Conservation (phyloP, 805 yeast species). For the Teunomyces atbi region DNA sequence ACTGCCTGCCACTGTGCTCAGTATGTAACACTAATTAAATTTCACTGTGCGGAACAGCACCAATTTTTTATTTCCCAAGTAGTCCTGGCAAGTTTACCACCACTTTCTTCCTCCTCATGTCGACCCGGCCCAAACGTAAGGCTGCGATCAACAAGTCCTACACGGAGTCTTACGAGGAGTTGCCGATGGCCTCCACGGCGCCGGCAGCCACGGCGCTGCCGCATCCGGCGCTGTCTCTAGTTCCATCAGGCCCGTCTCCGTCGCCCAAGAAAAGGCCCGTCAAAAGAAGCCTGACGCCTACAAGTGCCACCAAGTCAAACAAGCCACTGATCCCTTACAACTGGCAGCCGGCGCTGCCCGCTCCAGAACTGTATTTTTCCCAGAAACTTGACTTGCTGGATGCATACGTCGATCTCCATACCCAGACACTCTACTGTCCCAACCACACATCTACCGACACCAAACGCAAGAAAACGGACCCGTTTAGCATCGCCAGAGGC, state of each 20-base stretch:
- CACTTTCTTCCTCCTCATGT: constrained; percentile 11
- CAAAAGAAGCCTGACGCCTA: neutral
- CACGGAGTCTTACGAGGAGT: constrained; percentile 30
- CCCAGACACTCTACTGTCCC: constrained; percentile 40
- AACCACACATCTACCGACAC: constrained; percentile 15
- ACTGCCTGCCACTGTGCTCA: no score
- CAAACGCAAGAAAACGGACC: neutral
- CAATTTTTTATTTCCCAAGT: neutral
- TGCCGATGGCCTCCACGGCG: constrained; percentile 19
- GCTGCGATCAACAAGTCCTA: constrained; percentile 38
- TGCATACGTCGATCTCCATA: constrained; percentile 39
- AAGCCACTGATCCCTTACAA: constrained; percentile 36
- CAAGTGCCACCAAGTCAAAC: neutral
- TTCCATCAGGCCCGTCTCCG: neutral
- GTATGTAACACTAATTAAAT: neutral
- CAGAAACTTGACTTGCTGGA: constrained; percentile 38
- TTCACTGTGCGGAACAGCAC: neutral
- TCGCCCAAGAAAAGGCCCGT: constrained; percentile 7
- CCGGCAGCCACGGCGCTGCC: neutral
- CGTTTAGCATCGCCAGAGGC: constrained; percentile 41
- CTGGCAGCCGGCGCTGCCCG: constrained; percentile 46
- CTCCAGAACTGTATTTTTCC: constrained; percentile 36
- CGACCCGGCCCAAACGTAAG: constrained; percentile 34
- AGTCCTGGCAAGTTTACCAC: no score
- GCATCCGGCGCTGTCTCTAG: neutral